These are phyloP conservation scores for Aspergillus vadensis DNA, from an alignment of 2,329 filamentous ascomycete genomes.

Conservation along the genomic window DNA sequence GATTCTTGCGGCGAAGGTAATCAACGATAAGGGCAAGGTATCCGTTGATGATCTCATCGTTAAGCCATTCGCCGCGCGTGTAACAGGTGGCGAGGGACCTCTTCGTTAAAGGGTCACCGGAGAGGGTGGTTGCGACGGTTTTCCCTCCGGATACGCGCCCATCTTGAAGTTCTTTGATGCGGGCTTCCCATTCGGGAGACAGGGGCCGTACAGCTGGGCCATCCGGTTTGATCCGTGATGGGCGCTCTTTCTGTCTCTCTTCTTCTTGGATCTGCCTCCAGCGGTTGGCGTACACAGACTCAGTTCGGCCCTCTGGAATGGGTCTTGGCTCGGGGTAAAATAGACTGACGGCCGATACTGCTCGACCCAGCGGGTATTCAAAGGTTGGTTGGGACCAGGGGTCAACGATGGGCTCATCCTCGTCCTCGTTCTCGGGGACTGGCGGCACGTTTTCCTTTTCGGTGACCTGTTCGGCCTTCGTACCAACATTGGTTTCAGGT, in stretches of 20 bases:
- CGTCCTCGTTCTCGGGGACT: conserved; percentile 2
- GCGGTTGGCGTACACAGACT: conserved; percentile 32
- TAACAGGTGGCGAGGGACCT: conserved; percentile 42
- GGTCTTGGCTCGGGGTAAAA: conserved; percentile 25
- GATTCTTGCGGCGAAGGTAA: conserved; percentile 36
- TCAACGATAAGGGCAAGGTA: conserved; percentile 47
- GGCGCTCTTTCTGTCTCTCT: conserved; percentile 24
- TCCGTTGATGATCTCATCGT: conserved; percentile 51
- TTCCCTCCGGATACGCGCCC: conserved; percentile 21
- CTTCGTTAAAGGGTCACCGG: conserved; percentile 40
- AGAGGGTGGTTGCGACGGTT: conserved; percentile 34
- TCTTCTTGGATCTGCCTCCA: conserved; percentile 32
- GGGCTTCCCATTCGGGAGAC: conserved; percentile 38
- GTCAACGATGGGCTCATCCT: conserved; percentile 17
- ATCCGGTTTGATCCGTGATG: conserved; percentile 25
- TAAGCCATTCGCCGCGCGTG: conserved; percentile 43
- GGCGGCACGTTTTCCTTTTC: conserved; percentile 24
- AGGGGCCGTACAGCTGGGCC: conserved; percentile 41
- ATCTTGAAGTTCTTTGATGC: conserved; percentile 34
- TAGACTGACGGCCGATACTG: conserved; percentile 35
- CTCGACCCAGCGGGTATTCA: conserved; percentile 25
- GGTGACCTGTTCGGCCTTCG: background rate
- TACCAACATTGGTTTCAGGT: background rate
- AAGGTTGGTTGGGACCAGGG: conserved; percentile 25
- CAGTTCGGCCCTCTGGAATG: conserved; percentile 30